A percentile compares a stretch with the other conserved stretches of the same genome.
phyloP scores from a whole-genome alignment of 305 asterid genomes.

The Petunia hybrid region DNA sequence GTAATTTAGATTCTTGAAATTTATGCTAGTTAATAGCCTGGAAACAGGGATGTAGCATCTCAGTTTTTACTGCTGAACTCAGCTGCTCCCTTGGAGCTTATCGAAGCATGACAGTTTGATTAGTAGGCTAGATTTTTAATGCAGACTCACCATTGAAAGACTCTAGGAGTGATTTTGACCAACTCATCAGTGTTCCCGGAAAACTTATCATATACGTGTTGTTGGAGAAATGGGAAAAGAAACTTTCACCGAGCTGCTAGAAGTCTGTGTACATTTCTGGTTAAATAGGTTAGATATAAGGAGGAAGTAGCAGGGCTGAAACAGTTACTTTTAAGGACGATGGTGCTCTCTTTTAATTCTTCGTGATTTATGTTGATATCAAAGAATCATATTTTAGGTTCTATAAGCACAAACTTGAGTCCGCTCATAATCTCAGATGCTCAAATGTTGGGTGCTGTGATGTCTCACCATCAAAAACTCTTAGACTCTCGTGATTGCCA shows the following conservation, averaged over 20 bases:
- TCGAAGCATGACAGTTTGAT: background rate
- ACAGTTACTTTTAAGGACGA: background rate
- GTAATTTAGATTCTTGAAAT: background rate
- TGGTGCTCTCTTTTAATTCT: background rate
- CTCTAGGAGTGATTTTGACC: background rate
- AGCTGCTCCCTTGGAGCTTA: background rate
- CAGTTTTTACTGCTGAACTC: background rate
- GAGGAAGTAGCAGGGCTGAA: constrained; percentile 12
- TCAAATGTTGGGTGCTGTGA: background rate
- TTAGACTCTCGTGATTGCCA: no score
- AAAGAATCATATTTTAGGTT: constrained; percentile 4
- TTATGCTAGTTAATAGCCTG: background rate
- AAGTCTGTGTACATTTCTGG: background rate
- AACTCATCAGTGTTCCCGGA: background rate
- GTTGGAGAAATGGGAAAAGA: background rate
- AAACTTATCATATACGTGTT: background rate
- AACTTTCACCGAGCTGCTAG: constrained; percentile 9
- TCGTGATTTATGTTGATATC: background rate
- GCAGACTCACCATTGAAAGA: background rate
- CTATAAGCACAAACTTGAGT: background rate
- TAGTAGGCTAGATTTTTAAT: background rate
- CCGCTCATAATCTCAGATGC: background rate
- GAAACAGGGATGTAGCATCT: background rate
- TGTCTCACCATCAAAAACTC: background rate
- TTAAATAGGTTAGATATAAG: background rate